A percentile compares a stretch with the other conserved stretches of the same genome.
phyloP scores from a whole-genome alignment of 106 monocot genomes.

The Apostasia ramifera region DNA sequence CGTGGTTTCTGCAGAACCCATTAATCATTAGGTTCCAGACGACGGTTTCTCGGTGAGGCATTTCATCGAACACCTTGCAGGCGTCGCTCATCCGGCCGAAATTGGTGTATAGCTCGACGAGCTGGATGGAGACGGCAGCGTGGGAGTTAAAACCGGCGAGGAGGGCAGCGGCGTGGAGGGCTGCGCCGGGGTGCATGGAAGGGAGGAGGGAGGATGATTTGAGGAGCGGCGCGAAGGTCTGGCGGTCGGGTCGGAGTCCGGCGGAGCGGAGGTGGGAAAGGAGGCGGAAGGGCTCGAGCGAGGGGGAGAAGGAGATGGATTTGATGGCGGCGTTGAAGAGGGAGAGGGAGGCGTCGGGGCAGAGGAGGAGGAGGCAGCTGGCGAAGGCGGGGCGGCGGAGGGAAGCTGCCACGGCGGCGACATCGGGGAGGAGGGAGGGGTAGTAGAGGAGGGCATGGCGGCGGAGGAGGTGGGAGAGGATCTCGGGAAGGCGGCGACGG shows the following conservation, averaged over 20 bases:
- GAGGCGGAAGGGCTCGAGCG: constrained; percentile 5
- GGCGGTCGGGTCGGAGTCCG: constrained; percentile 5
- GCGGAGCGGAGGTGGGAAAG: constrained; percentile 9
- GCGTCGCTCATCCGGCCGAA: constrained; percentile 13
- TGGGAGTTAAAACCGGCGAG: constrained; percentile 7
- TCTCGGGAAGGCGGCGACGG: constrained; percentile 7
- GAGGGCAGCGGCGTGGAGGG: constrained; percentile 8
- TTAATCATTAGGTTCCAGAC: constrained; percentile 12
- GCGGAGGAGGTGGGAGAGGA: constrained; percentile 21
- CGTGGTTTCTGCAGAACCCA: neutral
- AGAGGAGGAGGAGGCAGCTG: constrained; percentile 1
- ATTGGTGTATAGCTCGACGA: constrained; percentile 7
- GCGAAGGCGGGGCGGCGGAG: neutral
- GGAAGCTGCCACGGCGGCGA: constrained; percentile 9
- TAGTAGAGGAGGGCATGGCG: constrained; percentile 2
- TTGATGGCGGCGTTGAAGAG: constrained; percentile 14
- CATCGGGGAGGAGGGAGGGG: constrained; percentile 5
- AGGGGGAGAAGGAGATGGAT: constrained; percentile 7
- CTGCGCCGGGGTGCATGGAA: neutral
- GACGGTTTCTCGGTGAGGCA: constrained; percentile 44
- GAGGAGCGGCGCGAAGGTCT: constrained; percentile 13
- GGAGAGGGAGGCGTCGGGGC: neutral
- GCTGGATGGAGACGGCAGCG: constrained; percentile 1
- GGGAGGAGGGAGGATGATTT: constrained; percentile 10
- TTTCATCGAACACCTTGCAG: constrained; percentile 44